A percentile compares a stretch with the other conserved stretches of the same genome.
These are phyloP conservation scores for Paramecium biaurelia DNA, from an alignment of 73 alveolate species.

Conservation along the genomic window DNA sequence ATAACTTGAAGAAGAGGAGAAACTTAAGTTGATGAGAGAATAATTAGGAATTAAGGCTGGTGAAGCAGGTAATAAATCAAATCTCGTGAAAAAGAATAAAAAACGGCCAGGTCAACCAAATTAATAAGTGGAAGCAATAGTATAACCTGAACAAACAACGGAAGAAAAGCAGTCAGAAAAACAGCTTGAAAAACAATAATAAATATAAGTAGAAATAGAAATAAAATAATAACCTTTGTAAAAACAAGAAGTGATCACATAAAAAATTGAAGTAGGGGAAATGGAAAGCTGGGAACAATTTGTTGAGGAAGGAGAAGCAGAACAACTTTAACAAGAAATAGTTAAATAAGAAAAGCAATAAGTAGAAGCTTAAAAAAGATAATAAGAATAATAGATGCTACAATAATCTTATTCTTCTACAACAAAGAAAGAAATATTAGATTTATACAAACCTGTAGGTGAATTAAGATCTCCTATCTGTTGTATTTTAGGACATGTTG, in stretches of 20 bases:
- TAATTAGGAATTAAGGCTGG: conserved; percentile 31
- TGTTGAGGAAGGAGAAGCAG: conserved; percentile 54
- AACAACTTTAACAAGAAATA: not conserved
- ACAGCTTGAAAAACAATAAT: conserved; percentile 53
- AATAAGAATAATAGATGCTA: not conserved
- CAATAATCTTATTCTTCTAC: not conserved
- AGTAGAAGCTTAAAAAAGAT: conserved; percentile 49
- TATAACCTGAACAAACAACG: not conserved
- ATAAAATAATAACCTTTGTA: conserved; percentile 26
- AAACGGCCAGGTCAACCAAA: conserved; percentile 49
- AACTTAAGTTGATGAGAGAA: conserved; percentile 44
- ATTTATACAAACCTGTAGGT: conserved; percentile 53
- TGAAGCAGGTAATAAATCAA: conserved; percentile 52
- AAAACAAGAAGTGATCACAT: conserved; percentile 22
- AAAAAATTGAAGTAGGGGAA: not conserved
- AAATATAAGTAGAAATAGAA: conserved; percentile 37
- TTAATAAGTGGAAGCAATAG: not conserved
- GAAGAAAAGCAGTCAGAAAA: conserved; percentile 36
- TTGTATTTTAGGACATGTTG: conserved; percentile 99
- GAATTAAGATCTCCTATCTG: conserved; percentile 89
- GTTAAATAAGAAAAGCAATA: conserved; percentile 45
- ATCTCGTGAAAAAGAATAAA: conserved; percentile 53
- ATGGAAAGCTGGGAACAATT: conserved; percentile 56
- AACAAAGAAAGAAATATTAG: conserved; percentile 16
- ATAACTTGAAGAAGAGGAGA: conserved; percentile 67